Evolutionary conservation across 768 basidiomycete genomes (phyloP), one percentile per base, ranked within the genome.

Genomic region (Suillus cothurnatus): DNA sequence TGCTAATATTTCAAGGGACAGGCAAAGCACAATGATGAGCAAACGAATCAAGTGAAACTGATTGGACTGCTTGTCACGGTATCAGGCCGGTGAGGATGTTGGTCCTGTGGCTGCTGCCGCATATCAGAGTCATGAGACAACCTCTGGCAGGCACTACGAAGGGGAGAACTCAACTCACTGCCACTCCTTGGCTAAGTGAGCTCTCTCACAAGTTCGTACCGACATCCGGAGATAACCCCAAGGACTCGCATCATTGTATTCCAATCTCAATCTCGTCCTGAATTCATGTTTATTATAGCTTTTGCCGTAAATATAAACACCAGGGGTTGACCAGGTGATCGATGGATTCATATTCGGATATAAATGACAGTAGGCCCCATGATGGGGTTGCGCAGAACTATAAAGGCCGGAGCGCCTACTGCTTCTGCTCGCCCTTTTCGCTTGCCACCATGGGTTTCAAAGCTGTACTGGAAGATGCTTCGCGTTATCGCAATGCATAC

Each of bases 401-500:
- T 19, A 52, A 53, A 31, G 28, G 28, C 8, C 17, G 17, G 28
- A 9, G 28, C 52, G 28, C 52, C 7, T 28, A 31, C 8, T 31
- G 17, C 19, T 53, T 53, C 52, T 31, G 2, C 28, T 9, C 28
- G 28, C 52, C 1, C 4, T 9, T 11, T 31, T 39, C 21, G 6
- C 26, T 41, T 32, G 34, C 26, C 19, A 12, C 19, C n/a, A 74
- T 75, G 76, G 66, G 69, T 41, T 60, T 73, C 61, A 71, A 64
- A 41, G 61, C 67, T 2, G 66, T 70, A 34, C 52, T 78, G 17
- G 56, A 69, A 4, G 70, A 75, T 21, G 6, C 72, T 39, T 65
- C 67, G 9, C 69, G 69, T 17, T 76, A 77, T 65, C 74, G 78
- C 31, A 80, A 81, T 72, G 79, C 80, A 6, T 83, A 82, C 66